These are phyloP conservation scores for Cyclotella baltica DNA, from an alignment of 108 stramenopile genomes.

Conservation along the genomic window DNA sequence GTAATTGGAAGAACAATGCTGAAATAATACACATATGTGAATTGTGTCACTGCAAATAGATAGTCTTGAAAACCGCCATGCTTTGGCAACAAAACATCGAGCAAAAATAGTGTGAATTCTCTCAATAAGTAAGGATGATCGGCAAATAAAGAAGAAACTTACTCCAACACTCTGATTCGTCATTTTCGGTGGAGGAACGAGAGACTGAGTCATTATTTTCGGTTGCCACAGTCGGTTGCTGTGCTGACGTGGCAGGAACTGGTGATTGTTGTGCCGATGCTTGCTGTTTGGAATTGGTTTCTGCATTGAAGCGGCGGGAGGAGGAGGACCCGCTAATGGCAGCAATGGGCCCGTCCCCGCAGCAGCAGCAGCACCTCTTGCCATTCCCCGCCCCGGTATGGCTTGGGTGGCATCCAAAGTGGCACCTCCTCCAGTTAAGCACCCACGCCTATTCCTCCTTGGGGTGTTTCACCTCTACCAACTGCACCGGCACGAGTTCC, in stretches of 20 bases:
- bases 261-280: too few species aligned
- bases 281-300: conserved; percentile 18
- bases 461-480: conserved; percentile 9
- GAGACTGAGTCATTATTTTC: too few species aligned
- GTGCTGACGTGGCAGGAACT: too few species aligned
- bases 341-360: background rate
- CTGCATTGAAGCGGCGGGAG: background rate
- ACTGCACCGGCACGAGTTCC: conserved; percentile 1
- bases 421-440: background rate
- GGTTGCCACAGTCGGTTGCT: too few species aligned
- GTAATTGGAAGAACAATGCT: conserved; percentile 95
- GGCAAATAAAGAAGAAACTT: conserved; percentile 89
- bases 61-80: conserved; percentile 96
- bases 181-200: too few species aligned
- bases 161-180: conserved; percentile 81
- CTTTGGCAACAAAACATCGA: conserved; percentile 85
- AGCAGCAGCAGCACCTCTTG: conserved; percentile 10
- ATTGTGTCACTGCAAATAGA: conserved; percentile 91
- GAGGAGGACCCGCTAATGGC: background rate
- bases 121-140: conserved; percentile 94
- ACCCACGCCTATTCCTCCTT: conserved; percentile 2
- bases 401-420: background rate
- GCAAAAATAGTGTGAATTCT: conserved; percentile 96
- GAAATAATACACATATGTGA: conserved; percentile 97
- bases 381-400: conserved; percentile 25